These are phyloP conservation scores for Fusarium brachygibbosum DNA, from an alignment of 2,329 filamentous ascomycete genomes.

Conservation along the genomic window DNA sequence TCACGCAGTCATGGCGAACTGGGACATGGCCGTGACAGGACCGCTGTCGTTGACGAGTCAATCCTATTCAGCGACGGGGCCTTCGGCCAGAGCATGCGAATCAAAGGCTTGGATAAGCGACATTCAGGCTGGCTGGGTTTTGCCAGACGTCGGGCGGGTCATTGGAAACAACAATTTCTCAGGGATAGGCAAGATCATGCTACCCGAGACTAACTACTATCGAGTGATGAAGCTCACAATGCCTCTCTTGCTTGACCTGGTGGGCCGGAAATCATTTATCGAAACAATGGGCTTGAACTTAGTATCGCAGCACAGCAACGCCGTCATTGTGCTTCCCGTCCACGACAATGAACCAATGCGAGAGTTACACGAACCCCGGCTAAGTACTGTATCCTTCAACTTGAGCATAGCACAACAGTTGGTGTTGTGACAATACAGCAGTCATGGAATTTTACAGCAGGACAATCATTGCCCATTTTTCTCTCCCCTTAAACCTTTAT, in stretches of 20 bases:
- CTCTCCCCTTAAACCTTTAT: background rate
- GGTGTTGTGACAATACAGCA: conserved; percentile 2
- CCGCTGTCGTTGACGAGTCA: conserved; percentile 23
- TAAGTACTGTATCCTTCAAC: background rate
- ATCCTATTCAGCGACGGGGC: conserved; percentile 26
- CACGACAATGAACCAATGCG: conserved; percentile 36
- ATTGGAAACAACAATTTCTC: conserved; percentile 43
- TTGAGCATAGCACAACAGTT: background rate
- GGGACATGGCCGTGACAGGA: conserved; percentile 20
- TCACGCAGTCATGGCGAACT: conserved; percentile 12
- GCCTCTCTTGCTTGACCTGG: conserved; percentile 9
- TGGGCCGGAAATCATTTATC: conserved; percentile 31
- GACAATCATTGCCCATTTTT: background rate
- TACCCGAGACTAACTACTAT: conserved; percentile 40
- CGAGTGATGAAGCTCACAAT: conserved; percentile 24
- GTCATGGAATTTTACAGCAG: background rate
- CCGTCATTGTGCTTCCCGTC: conserved; percentile 36
- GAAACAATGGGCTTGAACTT: conserved; percentile 23
- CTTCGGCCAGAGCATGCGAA: conserved; percentile 39
- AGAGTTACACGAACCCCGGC: conserved; percentile 33
- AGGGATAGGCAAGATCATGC: conserved; percentile 32
- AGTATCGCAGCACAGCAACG: conserved; percentile 21
- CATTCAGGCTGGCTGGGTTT: conserved; percentile 37
- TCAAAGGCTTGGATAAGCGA: conserved; percentile 49
- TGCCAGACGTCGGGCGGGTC: conserved; percentile 42